A percentile compares a stretch with the other conserved stretches of the same genome.
phyloP scores from a whole-genome alignment of 2,329 filamentous ascomycete species.

The Talaromyces sp. region DNA sequence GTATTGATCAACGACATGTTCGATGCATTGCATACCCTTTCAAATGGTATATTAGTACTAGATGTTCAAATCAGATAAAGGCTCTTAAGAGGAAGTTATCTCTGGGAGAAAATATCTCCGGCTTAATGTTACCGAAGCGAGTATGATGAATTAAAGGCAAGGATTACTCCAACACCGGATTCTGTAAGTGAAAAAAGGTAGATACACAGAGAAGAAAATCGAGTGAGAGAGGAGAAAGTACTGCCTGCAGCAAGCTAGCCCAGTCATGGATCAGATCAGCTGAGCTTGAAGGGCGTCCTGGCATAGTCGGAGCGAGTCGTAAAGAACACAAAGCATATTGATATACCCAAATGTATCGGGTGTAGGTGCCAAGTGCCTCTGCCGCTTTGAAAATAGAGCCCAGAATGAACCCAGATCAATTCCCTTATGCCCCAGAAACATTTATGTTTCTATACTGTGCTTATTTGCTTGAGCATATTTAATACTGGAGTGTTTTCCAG shows the following conservation, averaged over 20 bases:
- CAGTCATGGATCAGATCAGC: constrained; percentile 11
- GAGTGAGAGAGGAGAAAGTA: constrained; percentile 9
- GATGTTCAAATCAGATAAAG: no score
- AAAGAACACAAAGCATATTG: background rate
- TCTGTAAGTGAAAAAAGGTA: constrained; percentile 19
- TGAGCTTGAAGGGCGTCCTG: constrained; percentile 7
- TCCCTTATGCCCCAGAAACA: background rate
- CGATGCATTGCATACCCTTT: no score
- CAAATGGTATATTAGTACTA: background rate
- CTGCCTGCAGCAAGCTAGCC: constrained; percentile 8
- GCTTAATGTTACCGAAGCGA: background rate
- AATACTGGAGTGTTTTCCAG: background rate
- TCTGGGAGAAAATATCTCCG: background rate
- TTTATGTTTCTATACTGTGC: background rate
- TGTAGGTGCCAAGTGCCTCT: background rate
- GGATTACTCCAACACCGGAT: constrained; percentile 13
- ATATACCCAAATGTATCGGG: background rate
- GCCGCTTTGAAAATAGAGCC: background rate
- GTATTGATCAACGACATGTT: no score
- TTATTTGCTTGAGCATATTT: background rate
- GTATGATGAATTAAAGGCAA: background rate
- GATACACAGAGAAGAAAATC: constrained; percentile 20
- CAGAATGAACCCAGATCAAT: background rate
- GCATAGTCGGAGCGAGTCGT: background rate
- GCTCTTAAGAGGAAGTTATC: no score